These are phyloP conservation scores for Rosa rugosa DNA, from an alignment of 306 rosid species.

Conservation along the genomic window DNA sequence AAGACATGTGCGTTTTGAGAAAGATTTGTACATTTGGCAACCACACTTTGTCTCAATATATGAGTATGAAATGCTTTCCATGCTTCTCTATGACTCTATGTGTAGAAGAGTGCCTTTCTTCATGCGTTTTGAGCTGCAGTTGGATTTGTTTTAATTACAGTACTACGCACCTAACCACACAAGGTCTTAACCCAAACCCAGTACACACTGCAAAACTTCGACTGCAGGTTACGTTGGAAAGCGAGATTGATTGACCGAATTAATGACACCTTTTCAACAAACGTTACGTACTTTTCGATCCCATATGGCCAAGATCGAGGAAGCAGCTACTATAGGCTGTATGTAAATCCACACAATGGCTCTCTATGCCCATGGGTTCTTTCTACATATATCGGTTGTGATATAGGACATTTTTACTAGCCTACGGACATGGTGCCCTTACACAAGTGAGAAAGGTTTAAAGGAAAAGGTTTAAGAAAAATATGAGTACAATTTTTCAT, in stretches of 20 bases:
- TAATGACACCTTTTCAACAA: background rate
- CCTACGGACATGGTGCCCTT: background rate
- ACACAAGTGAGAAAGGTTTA: background rate
- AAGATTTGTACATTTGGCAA: constrained; percentile 2
- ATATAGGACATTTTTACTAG: background rate
- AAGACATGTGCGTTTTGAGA: constrained; percentile 2
- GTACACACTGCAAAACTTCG: background rate
- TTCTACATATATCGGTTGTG: background rate
- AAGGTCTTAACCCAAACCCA: background rate
- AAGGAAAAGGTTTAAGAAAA: background rate
- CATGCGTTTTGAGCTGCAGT: constrained; percentile 6
- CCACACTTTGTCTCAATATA: background rate
- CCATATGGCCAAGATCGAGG: background rate
- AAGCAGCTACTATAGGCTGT: background rate
- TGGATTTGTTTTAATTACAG: background rate
- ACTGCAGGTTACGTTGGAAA: background rate
- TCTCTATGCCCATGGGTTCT: background rate
- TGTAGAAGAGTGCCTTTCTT: background rate
- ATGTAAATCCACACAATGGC: background rate
- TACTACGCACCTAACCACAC: background rate
- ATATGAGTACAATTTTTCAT: no score
- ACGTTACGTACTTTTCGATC: background rate
- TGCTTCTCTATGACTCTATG: background rate
- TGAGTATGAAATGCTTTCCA: background rate
- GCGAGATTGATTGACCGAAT: background rate